Conservation (phyloP, 2,329 filamentous ascomycete species). For the Phialophora expanda region DNA sequence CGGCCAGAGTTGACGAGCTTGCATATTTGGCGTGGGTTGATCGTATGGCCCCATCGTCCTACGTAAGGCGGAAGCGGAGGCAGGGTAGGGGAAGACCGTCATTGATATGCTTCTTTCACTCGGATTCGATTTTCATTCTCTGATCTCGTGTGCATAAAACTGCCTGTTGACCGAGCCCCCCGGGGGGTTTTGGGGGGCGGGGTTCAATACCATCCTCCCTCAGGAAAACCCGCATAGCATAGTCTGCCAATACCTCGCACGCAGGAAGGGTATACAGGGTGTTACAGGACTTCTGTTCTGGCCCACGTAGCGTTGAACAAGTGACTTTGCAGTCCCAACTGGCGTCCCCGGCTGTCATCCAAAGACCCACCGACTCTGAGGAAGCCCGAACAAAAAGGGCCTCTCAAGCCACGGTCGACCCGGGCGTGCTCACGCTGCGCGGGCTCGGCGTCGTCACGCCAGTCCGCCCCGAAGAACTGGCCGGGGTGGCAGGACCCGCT, state of each 20-base stretch:
- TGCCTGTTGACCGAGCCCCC: background rate
- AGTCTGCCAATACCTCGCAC: background rate
- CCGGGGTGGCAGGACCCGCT: background rate
- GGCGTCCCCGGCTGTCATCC: background rate
- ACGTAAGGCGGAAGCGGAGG: background rate
- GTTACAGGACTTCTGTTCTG: background rate
- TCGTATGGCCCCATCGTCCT: background rate
- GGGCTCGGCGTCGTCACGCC: slow-evolving; percentile 1
- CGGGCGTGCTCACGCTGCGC: background rate
- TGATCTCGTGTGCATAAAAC: background rate
- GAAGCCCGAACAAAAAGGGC: background rate
- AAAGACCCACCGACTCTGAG: background rate
- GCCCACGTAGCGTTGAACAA: background rate
- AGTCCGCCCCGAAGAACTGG: background rate
- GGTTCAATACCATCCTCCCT: background rate
- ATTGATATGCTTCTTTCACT: too few relatives aligned
- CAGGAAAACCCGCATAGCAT: too few relatives aligned
- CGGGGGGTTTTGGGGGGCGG: too few relatives aligned
- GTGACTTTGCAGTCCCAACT: background rate
- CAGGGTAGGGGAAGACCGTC: too few relatives aligned
- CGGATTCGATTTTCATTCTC: background rate
- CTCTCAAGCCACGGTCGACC: background rate
- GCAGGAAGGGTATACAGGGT: background rate
- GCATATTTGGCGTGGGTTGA: background rate
- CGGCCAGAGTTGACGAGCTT: background rate